These are phyloP conservation scores for Macadamia tetraphylla DNA, from an alignment of 164 flowering plant genomes.

Conservation along the genomic window DNA sequence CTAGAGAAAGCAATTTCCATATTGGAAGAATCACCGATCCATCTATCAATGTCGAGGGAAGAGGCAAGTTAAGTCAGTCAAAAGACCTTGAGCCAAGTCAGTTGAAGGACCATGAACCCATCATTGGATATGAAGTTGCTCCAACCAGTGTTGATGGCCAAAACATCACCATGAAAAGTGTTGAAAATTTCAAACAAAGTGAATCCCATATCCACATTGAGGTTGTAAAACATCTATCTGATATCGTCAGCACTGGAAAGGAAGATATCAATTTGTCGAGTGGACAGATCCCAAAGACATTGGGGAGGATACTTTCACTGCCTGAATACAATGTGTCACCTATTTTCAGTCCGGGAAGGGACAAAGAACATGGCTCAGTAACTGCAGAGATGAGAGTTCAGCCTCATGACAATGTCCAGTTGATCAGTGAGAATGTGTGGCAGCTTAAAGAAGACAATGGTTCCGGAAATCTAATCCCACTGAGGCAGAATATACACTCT, in stretches of 20 bases:
- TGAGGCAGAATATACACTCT: conserved; percentile 16
- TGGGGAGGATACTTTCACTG: conserved; percentile 64
- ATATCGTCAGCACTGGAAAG: conserved; percentile 53
- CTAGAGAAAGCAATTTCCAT: conserved; percentile 43
- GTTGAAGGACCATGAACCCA: conserved; percentile 11
- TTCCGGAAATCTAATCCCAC: conserved; percentile 17
- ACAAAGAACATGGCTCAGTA: conserved; percentile 24
- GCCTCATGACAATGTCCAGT: conserved; percentile 16
- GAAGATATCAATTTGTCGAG: conserved; percentile 26
- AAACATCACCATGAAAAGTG: conserved; percentile 11
- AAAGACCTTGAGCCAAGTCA: conserved; percentile 6
- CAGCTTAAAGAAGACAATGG: conserved; percentile 19
- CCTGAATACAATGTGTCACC: conserved; percentile 61
- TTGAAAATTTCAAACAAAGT: conserved; percentile 22
- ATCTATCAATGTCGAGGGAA: conserved; percentile 15
- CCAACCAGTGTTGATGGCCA: conserved; percentile 11
- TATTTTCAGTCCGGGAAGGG: conserved; percentile 49
- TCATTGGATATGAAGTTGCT: conserved; percentile 17
- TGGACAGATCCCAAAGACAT: conserved; percentile 33
- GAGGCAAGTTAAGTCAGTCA: conserved; percentile 10
- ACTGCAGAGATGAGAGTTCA: conserved; percentile 36
- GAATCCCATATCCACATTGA: conserved; percentile 59
- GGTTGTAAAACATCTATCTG: conserved; percentile 81
- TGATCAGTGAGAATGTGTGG: conserved; percentile 18
- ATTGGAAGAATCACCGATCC: conserved; percentile 32